phyloP scores from a whole-genome alignment of 495 filamentous ascomycete species.

The Annulohypoxylon maeteangense region DNA sequence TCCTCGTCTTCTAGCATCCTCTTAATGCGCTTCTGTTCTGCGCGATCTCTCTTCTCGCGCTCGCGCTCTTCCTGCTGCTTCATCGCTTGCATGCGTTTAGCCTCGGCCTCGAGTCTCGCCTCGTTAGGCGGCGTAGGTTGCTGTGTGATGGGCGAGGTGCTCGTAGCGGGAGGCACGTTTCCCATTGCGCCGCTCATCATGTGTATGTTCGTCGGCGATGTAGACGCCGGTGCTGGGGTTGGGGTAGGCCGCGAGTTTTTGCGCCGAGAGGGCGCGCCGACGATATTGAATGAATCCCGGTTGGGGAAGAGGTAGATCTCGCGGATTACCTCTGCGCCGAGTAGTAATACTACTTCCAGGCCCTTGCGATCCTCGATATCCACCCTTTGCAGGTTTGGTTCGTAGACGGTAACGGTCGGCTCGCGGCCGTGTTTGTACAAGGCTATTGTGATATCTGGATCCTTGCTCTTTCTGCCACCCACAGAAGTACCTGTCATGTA shows the following conservation, averaged over 20 bases:
- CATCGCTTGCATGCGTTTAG: slow-evolving; percentile 67
- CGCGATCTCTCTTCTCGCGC: slow-evolving; percentile 63
- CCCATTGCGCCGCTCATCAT: slow-evolving; percentile 44
- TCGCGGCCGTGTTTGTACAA: slow-evolving; percentile 71
- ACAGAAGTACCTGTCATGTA: slow-evolving; percentile 80
- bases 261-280: slow-evolving; percentile 53
- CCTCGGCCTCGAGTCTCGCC: slow-evolving; percentile 70
- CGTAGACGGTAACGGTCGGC: slow-evolving; percentile 78
- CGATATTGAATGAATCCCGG: slow-evolving; percentile 81
- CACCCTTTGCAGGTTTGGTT: slow-evolving; percentile 88
- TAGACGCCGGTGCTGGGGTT: slow-evolving; percentile 15
- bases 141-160: slow-evolving; percentile 34
- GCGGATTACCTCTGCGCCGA: slow-evolving; percentile 83
- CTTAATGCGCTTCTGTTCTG: slow-evolving; percentile 75
- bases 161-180: slow-evolving; percentile 26
- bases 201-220: slow-evolving; percentile 25
- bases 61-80: slow-evolving; percentile 65
- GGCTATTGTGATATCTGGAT: slow-evolving; percentile 93
- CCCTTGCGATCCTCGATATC: slow-evolving; percentile 97
- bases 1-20: slow-evolving; percentile 82
- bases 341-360: slow-evolving; percentile 85
- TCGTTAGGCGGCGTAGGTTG: slow-evolving; percentile 48
- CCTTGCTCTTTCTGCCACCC: slow-evolving; percentile 77
- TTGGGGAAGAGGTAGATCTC: slow-evolving; percentile 81
- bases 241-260: slow-evolving; percentile 57